phyloP scores from a whole-genome alignment of 2,329 filamentous ascomycete species.

The Colletotrichum sp. region DNA sequence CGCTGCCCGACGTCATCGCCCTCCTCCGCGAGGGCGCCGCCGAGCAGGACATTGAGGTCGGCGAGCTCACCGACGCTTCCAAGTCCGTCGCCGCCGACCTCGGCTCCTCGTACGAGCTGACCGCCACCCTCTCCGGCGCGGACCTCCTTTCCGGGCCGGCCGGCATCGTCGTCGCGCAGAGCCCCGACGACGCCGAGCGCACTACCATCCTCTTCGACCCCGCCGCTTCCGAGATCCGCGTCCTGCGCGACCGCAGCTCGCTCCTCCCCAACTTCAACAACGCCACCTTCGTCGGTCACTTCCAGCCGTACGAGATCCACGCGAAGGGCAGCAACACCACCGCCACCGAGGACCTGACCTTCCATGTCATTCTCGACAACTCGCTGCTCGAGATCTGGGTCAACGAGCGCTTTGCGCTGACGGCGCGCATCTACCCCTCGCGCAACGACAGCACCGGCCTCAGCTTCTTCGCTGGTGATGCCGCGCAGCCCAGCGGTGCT shows the following conservation, averaged over 20 bases:
- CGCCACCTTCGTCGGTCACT: slow-evolving; percentile 17
- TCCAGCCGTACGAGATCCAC: slow-evolving; percentile 15
- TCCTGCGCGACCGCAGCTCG: slow-evolving; percentile 18
- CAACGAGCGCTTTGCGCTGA: slow-evolving; percentile 22
- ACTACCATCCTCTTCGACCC: slow-evolving; percentile 20
- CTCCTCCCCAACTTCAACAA: slow-evolving; percentile 22
- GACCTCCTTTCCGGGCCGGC: neutral
- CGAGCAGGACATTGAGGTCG: neutral
- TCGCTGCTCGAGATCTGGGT: slow-evolving; percentile 23
- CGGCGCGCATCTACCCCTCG: slow-evolving; percentile 22
- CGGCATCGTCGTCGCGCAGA: slow-evolving; percentile 20
- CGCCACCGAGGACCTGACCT: slow-evolving; percentile 5
- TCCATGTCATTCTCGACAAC: slow-evolving; percentile 18
- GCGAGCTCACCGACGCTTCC: neutral
- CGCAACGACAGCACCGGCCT: slow-evolving; percentile 21
- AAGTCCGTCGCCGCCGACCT: neutral
- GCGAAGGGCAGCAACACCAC: neutral
- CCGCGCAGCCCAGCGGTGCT: neutral
- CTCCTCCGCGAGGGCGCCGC: slow-evolving; percentile 17
- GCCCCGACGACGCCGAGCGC: slow-evolving; percentile 17
- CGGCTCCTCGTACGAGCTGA: slow-evolving; percentile 21
- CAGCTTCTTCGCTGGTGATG: slow-evolving; percentile 17
- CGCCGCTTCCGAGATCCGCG: neutral
- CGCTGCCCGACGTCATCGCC: slow-evolving; percentile 16
- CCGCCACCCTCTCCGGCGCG: slow-evolving; percentile 8